Conservation (phyloP, 805 yeast genomes). For the Metahyphopichia silvanorum region DNA sequence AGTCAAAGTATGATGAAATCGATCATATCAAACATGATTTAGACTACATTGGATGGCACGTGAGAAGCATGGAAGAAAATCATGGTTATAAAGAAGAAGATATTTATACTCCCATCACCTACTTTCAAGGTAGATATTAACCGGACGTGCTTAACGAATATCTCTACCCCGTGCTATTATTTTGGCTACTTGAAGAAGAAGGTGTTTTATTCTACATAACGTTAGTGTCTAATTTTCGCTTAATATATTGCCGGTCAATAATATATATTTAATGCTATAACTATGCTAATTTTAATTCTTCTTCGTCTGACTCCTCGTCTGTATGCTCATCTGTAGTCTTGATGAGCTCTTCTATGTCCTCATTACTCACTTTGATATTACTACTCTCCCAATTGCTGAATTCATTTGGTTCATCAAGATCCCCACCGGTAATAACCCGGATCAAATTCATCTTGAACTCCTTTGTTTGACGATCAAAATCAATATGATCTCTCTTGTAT, state of each 20-base stretch:
- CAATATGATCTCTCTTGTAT: constrained; percentile 43
- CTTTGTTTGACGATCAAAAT: constrained; percentile 45
- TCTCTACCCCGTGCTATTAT: too few species aligned
- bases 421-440: constrained; percentile 58
- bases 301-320: constrained; percentile 7
- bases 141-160: too few species aligned
- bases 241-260: too few species aligned
- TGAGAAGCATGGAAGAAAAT: constrained; percentile 27
- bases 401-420: constrained; percentile 25
- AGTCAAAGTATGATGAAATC: constrained; percentile 23
- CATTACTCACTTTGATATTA: constrained; percentile 20
- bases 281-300: constrained; percentile 2
- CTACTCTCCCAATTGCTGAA: constrained; percentile 37
- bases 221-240: too few species aligned
- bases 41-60: constrained; percentile 34
- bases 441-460: constrained; percentile 49
- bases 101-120: constrained; percentile 24
- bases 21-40: constrained; percentile 26
- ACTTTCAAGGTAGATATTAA: constrained; percentile 17
- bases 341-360: constrained; percentile 18
- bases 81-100: constrained; percentile 25
- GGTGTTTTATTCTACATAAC: too few species aligned
- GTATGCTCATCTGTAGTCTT: background rate
- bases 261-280: too few species aligned
- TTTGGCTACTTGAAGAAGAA: too few species aligned